phyloP scores from a whole-genome alignment of 2,329 filamentous ascomycete species.

The Alternaria longipes region DNA sequence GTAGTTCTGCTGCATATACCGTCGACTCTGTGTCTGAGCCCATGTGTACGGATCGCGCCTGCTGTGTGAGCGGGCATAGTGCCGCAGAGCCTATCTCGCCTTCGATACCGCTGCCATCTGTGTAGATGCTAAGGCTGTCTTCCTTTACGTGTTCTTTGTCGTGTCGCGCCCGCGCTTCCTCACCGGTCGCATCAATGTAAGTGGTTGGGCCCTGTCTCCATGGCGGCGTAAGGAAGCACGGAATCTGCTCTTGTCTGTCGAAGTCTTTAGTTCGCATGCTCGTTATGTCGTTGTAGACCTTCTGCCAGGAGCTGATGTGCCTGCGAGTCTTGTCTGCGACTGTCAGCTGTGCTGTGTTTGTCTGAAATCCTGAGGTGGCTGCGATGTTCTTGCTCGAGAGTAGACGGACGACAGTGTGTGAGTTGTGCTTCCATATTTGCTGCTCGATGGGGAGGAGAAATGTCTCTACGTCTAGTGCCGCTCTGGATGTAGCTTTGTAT shows the following conservation, averaged over 20 bases:
- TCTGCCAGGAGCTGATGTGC: slow-evolving; percentile 17
- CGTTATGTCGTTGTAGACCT: slow-evolving; percentile 21
- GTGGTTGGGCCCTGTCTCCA: slow-evolving; percentile 20
- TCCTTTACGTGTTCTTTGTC: slow-evolving; percentile 18
- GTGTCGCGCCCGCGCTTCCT: slow-evolving; percentile 21
- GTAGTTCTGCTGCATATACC: slow-evolving; percentile 24
- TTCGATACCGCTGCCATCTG: slow-evolving; percentile 32
- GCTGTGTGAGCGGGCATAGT: slow-evolving; percentile 25
- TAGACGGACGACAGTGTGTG: slow-evolving; percentile 20
- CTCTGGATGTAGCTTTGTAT: slow-evolving; percentile 32
- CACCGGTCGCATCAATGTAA: slow-evolving; percentile 21
- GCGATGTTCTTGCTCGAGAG: slow-evolving; percentile 17
- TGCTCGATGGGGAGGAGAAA: slow-evolving; percentile 23
- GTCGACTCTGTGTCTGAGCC: slow-evolving; percentile 17
- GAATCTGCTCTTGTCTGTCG: slow-evolving; percentile 22
- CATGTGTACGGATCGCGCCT: slow-evolving; percentile 23
- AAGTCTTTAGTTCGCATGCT: slow-evolving; percentile 13
- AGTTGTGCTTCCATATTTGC: slow-evolving; percentile 28
- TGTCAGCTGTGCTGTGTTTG: slow-evolving; percentile 3
- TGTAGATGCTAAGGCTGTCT: slow-evolving; percentile 32
- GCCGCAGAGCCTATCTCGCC: slow-evolving; percentile 24
- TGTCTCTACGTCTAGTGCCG: slow-evolving; percentile 23
- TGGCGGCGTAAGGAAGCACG: slow-evolving; percentile 21
- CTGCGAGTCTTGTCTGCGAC: slow-evolving; percentile 11
- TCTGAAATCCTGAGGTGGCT: slow-evolving; percentile 20